Base-by-base conservation (phyloP, 192 early-diverging fungal species). In the Coemansia sp. region DNA sequence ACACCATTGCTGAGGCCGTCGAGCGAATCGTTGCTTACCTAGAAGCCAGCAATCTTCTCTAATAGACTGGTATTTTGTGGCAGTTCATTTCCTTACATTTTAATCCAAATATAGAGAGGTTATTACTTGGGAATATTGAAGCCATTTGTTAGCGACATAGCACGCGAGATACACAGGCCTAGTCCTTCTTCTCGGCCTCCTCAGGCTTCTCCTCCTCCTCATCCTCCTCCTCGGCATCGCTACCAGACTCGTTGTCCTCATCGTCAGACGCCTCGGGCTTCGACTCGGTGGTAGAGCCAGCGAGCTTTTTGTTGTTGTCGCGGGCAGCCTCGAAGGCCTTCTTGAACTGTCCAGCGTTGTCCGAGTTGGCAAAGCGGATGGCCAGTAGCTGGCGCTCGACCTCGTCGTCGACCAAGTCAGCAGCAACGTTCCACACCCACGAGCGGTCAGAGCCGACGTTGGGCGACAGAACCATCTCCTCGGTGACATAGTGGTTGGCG, bases 401-500 rank as follows among this genome's bases (percentile, higher is more conserved):
- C 77, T 92, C 91, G 24, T 91, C 96, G 37, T 99, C 97, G 34
- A 96, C 93, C 57, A 93, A 86, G 68, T 99, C 97, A 57, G 93
- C 87, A 31, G 89, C 77, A 59, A 91, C 93, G 67, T 88, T 96
- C 92, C 93, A 99, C 19, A 99, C 97, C 97, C 97, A 99, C 37
- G 95, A 98, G 67, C 96, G 94, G 85, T 99, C 97, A 36, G 95
- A 97, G 51, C 95, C 96, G 61, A 99, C 91, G 73, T 99, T 99
- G 37, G 97, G 92, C 29, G 89, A 87, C 71, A 99, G 87, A 41
- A 85, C 86, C 92, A 99, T 96, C 45, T 93, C 92, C 6, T 87
- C 59, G 45, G 94, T 89, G 67, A 98, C 79, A 73, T 91, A 90
- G 87, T 99, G 97, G 89, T 99, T 99, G 78, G 96, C 96, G 79